A percentile compares a stretch with the other conserved stretches of the same genome.
phyloP scores from a whole-genome alignment of 2,329 filamentous ascomycete genomes.

The Fusarium keratoplasticum region DNA sequence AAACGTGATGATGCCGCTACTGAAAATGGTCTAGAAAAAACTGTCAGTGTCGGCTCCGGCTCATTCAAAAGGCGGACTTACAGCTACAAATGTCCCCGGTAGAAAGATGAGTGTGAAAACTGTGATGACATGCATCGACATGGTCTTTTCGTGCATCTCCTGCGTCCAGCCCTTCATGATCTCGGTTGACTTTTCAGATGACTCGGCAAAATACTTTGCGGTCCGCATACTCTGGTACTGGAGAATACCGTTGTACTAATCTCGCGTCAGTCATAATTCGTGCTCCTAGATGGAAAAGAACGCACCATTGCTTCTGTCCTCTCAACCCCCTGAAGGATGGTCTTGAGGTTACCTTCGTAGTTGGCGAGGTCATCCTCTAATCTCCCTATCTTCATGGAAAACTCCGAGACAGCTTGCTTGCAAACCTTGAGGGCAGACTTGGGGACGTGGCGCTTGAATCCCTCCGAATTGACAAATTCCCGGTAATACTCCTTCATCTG shows the following conservation, averaged over 20 bases:
- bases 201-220: slow-evolving; percentile 8
- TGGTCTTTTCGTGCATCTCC: slow-evolving; percentile 18
- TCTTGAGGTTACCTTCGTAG: slow-evolving; percentile 2
- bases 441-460: background rate
- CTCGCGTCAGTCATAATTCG: background rate
- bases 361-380: slow-evolving; percentile 7
- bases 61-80: background rate
- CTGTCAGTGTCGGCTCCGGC: background rate
- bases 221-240: slow-evolving; percentile 7
- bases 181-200: background rate
- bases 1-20: slow-evolving; percentile 13
- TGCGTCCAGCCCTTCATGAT: slow-evolving; percentile 9
- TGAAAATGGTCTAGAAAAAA: background rate
- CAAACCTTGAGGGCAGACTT: background rate
- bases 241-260: slow-evolving; percentile 10
- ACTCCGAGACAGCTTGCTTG: background rate
- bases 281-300: background rate
- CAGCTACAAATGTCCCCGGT: slow-evolving; percentile 50
- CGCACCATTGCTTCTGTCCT: slow-evolving; percentile 6
- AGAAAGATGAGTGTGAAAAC: slow-evolving; percentile 62
- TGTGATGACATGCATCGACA: slow-evolving; percentile 22
- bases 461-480: background rate
- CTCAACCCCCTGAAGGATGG: background rate
- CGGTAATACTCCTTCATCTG: slow-evolving; percentile 3
- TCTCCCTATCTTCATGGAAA: background rate